Evolutionary conservation across 2,329 filamentous ascomycete species (phyloP).

Genomic region (Diaporthe aspalathi): DNA sequence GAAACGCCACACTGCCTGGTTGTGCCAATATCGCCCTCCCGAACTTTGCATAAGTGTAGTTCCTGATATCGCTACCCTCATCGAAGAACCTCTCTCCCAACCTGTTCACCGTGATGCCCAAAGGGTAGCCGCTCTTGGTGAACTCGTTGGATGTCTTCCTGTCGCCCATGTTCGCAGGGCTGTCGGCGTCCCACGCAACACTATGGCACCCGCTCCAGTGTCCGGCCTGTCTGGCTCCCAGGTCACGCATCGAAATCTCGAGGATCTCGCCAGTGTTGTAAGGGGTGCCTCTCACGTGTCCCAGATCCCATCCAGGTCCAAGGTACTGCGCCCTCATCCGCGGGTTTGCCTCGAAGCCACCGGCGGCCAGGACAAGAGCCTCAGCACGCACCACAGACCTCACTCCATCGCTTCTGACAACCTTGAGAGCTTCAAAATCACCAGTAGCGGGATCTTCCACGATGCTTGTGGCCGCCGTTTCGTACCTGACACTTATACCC

Average conservation of each 20-base stretch:
- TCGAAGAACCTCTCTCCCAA: slow-evolving; percentile 72
- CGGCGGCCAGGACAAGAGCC: slow-evolving; percentile 66
- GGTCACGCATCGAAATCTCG: slow-evolving; percentile 61
- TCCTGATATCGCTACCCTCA: slow-evolving; percentile 73
- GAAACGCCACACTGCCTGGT: slow-evolving; percentile 68
- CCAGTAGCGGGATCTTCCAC: slow-evolving; percentile 47
- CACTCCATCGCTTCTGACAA: slow-evolving; percentile 42
- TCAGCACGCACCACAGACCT: slow-evolving; percentile 48
- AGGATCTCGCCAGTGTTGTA: slow-evolving; percentile 73
- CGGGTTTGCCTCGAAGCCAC: slow-evolving; percentile 73
- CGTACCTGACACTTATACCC: slow-evolving; percentile 59
- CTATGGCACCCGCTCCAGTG: slow-evolving; percentile 75
- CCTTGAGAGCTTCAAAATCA: slow-evolving; percentile 48
- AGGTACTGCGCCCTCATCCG: slow-evolving; percentile 64
- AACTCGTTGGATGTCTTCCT: slow-evolving; percentile 72
- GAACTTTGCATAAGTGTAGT: slow-evolving; percentile 76
- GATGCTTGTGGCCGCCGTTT: slow-evolving; percentile 57
- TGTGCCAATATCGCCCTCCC: slow-evolving; percentile 71
- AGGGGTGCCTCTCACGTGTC: slow-evolving; percentile 70
- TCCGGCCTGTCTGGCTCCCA: slow-evolving; percentile 63
- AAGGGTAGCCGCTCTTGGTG: slow-evolving; percentile 76
- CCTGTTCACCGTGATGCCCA: slow-evolving; percentile 73
- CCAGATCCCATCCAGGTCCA: slow-evolving; percentile 72
- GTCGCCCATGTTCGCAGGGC: slow-evolving; percentile 65
- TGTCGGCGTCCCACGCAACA: slow-evolving; percentile 73